Evolutionary conservation across 352 stramenopile genomes (phyloP).

Genomic region (Sclerospora graminicola): DNA sequence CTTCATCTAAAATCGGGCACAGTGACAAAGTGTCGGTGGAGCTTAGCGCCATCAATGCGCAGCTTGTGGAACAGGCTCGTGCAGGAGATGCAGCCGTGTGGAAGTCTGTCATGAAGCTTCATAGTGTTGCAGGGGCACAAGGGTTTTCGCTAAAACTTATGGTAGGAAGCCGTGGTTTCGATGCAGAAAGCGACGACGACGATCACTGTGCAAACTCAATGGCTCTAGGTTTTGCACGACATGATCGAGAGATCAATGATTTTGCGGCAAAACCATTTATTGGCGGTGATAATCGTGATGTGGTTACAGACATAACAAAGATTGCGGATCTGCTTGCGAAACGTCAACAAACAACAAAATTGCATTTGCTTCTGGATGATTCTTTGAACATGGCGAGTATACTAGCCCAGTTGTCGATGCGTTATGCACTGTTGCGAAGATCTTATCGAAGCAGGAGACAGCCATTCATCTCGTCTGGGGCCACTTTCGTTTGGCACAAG

Average conservation of each 20-base stretch:
- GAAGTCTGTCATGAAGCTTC: constrained; percentile 23
- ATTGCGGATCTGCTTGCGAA: constrained; percentile 15
- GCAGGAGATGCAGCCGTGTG: constrained; percentile 15
- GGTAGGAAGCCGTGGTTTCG: constrained; percentile 17
- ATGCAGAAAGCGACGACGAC: constrained; percentile 5
- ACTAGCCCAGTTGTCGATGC: constrained; percentile 10
- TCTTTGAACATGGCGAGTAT: constrained; percentile 25
- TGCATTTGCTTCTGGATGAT: constrained; percentile 63
- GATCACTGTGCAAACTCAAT: constrained; percentile 4
- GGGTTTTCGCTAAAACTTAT: constrained; percentile 29
- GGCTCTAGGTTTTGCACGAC: constrained; percentile 46
- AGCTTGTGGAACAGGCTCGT: constrained; percentile 10
- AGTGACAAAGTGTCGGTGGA: constrained; percentile 6
- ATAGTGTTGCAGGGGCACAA: constrained; percentile 8
- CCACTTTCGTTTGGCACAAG: constrained; percentile 53
- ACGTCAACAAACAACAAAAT: constrained; percentile 5
- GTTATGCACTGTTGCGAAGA: constrained; percentile 11
- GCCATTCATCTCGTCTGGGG: constrained; percentile 18
- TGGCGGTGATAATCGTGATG: constrained; percentile 39
- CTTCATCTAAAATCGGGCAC: neutral
- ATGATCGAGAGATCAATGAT: constrained; percentile 57
- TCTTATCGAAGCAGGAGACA: constrained; percentile 9
- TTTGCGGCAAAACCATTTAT: constrained; percentile 64
- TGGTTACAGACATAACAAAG: constrained; percentile 18
- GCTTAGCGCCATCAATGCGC: constrained; percentile 12